phyloP scores from a whole-genome alignment of 2,329 filamentous ascomycete genomes.

The Aspergillus niger region DNA sequence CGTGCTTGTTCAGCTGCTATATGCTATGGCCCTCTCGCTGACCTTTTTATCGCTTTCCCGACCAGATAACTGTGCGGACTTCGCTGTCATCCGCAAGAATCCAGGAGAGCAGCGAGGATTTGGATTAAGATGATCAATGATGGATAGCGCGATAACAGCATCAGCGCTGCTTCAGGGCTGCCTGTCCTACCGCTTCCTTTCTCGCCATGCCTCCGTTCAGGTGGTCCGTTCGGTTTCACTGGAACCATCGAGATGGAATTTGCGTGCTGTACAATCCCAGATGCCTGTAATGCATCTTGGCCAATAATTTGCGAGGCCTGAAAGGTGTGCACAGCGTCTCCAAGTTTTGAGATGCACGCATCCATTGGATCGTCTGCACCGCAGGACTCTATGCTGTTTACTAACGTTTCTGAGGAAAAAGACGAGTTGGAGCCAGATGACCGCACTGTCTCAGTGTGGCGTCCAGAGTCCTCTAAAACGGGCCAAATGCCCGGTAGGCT shows the following conservation, averaged over 20 bases:
- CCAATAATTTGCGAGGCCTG: not conserved
- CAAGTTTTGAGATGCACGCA: not conserved
- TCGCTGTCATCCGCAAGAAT: not conserved
- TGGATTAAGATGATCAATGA: not conserved
- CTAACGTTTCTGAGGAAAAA: not conserved
- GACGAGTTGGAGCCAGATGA: not conserved
- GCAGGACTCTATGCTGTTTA: not conserved
- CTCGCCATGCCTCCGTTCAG: fast-evolving
- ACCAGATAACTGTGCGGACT: not conserved
- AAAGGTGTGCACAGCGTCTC: not conserved
- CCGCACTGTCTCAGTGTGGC: not conserved
- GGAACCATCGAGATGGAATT: not conserved
- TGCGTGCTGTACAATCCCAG: not conserved
- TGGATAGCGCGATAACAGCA: not conserved
- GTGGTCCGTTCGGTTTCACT: not conserved
- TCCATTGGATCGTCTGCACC: not conserved
- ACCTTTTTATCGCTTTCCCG: not conserved
- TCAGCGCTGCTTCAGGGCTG: fast-evolving
- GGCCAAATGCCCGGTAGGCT: not conserved
- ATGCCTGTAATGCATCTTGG: not conserved
- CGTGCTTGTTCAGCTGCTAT: not conserved
- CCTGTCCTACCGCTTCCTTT: not conserved
- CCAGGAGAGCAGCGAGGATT: not conserved
- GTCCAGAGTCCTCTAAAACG: fast-evolving
- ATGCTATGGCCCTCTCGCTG: not conserved